Conservation (phyloP, 1,284 basidiomycete species). For the Boletus semigastroideus region DNA sequence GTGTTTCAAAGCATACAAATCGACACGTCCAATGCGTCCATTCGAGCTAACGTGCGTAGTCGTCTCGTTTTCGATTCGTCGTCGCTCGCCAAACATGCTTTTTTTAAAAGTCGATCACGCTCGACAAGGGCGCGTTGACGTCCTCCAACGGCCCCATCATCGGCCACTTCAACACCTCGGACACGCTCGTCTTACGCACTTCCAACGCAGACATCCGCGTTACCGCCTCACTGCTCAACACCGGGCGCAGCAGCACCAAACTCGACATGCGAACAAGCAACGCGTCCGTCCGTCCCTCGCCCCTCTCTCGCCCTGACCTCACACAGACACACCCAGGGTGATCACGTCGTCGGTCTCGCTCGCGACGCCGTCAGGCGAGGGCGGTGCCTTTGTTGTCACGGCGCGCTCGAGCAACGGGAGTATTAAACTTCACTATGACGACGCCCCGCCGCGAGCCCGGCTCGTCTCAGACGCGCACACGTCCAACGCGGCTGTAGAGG, state of each 20-base stretch:
- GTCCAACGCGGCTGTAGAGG: slow-evolving; percentile 36
- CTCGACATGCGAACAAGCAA: slow-evolving; percentile 40
- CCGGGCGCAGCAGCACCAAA: slow-evolving; percentile 13
- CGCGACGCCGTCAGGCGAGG: slow-evolving; percentile 4
- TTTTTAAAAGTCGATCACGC: slow-evolving; percentile 25
- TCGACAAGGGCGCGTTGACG: slow-evolving; percentile 28
- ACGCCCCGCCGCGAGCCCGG: slow-evolving; percentile 31
- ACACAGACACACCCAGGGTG: slow-evolving; percentile 1
- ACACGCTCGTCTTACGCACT: slow-evolving; percentile 36
- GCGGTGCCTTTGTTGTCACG: slow-evolving; percentile 32
- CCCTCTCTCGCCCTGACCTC: neutral
- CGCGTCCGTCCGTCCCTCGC: slow-evolving; percentile 37
- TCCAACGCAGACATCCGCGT: slow-evolving; percentile 39
- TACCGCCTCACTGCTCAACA: slow-evolving; percentile 31
- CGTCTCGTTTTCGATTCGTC: too few relatives aligned
- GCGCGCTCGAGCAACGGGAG: slow-evolving; percentile 37
- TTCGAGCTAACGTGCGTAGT: slow-evolving; percentile 33
- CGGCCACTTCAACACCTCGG: slow-evolving; percentile 41
- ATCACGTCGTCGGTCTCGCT: slow-evolving; percentile 19
- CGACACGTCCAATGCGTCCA: slow-evolving; percentile 23
- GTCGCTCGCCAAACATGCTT: neutral
- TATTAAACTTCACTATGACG: slow-evolving; percentile 35
- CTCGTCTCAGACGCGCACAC: slow-evolving; percentile 37
- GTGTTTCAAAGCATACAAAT: slow-evolving; percentile 32
- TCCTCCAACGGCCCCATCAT: slow-evolving; percentile 39